Evolutionary conservation across 2,329 filamentous ascomycete species (phyloP).

Genomic region (Arachnomyces sp.): DNA sequence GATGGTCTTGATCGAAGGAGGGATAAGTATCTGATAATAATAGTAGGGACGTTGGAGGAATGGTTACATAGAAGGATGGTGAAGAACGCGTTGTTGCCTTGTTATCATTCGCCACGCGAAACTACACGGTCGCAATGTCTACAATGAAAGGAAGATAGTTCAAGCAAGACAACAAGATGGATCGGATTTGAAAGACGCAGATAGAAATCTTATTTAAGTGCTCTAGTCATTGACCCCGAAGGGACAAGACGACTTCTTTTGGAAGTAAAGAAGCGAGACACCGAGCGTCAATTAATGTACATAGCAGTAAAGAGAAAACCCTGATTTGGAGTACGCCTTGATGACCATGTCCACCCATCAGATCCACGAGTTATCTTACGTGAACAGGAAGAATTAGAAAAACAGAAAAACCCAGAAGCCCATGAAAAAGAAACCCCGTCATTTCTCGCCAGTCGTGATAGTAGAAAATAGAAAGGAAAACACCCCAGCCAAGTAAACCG

Average conservation of each 20-base stretch:
- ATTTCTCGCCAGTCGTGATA: slow-evolving; percentile 38
- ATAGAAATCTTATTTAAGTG: no score
- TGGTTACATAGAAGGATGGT: neutral
- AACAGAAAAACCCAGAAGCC: slow-evolving; percentile 32
- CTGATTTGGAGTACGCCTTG: slow-evolving; percentile 6
- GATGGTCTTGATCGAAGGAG: no score
- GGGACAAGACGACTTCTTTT: no score
- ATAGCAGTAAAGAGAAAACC: neutral
- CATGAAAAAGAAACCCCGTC: slow-evolving; percentile 36
- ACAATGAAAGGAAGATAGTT: neutral
- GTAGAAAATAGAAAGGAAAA: slow-evolving; percentile 26
- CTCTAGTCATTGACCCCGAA: no score
- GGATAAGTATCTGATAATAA: no score
- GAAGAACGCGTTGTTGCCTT: neutral
- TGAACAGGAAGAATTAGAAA: slow-evolving; percentile 10
- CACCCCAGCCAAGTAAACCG: slow-evolving; percentile 16
- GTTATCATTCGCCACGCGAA: neutral
- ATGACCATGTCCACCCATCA: slow-evolving; percentile 6
- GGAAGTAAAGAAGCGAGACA: no score
- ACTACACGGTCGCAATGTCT: no score
- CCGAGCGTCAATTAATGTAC: slow-evolving; percentile 14
- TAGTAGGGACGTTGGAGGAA: no score
- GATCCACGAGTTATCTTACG: slow-evolving; percentile 12
- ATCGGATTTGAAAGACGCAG: no score
- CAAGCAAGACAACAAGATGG: slow-evolving; percentile 3